phyloP scores from a whole-genome alignment of 306 rosid species.

The Castanea crenata region DNA sequence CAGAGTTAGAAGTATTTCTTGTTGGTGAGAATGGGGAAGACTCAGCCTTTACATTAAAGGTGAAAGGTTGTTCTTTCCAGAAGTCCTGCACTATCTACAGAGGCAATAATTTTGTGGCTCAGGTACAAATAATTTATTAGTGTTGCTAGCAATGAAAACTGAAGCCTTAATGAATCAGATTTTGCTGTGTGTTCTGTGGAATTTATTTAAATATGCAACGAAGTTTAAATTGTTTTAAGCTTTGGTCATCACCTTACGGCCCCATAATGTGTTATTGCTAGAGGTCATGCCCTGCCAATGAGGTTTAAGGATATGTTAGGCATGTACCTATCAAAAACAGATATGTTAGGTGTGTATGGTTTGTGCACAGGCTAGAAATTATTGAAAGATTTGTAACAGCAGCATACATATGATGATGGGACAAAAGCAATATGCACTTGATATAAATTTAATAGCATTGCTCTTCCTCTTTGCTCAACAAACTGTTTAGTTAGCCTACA shows the following conservation, averaged over 20 bases:
- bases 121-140: conserved; percentile 44
- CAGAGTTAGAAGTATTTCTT: conserved; percentile 56
- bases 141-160: not conserved
- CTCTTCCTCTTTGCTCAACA: not conserved
- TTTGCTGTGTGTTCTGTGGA: not conserved
- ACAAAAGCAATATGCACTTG: not conserved
- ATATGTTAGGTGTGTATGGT: not conserved
- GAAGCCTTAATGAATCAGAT: not conserved
- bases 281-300: no score
- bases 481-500: not conserved
- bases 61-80: conserved; percentile 64
- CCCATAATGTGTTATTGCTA: no score
- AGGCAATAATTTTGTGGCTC: conserved; percentile 59
- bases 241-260: no score
- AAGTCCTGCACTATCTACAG: conserved; percentile 64
- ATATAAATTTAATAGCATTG: not conserved
- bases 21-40: conserved; percentile 33
- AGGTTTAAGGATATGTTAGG: not conserved
- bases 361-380: not conserved
- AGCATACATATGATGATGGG: not conserved
- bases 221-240: no score
- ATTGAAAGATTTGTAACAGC: not conserved
- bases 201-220: no score
- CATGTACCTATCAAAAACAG: no score
- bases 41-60: conserved; percentile 40